These are phyloP conservation scores for Trifolium repens DNA, from an alignment of 306 rosid species.

Conservation along the genomic window DNA sequence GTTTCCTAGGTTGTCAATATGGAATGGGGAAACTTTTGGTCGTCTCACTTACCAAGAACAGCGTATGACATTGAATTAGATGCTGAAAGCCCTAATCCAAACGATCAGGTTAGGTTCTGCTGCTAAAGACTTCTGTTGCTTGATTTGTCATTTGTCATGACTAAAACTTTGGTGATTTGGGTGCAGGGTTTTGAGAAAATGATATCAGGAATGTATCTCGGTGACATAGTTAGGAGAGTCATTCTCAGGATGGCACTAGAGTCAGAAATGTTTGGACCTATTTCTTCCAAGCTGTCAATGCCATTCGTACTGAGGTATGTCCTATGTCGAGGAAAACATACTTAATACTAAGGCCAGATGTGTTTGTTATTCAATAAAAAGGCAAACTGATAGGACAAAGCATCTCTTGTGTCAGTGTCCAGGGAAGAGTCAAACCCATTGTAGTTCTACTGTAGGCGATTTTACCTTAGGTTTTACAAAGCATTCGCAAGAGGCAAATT, in stretches of 20 bases:
- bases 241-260: conserved; percentile 76
- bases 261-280: conserved; percentile 70
- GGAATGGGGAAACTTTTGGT: conserved; percentile 99
- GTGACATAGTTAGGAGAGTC: conserved; percentile 91
- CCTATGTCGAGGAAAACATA: neutral
- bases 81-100: conserved; percentile 90
- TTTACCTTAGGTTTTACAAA: conserved; percentile 2
- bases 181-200: conserved; percentile 93
- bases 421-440: conserved; percentile 1
- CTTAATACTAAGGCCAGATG: neutral
- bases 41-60: conserved; percentile 94
- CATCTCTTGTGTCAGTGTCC: neutral
- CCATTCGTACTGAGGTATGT: conserved; percentile 65
- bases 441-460: neutral
- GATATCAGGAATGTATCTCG: conserved; percentile 97
- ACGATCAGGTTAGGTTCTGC: conserved; percentile 69
- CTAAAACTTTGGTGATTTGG: conserved; percentile 39
- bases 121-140: conserved; percentile 26
- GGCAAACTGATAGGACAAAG: neutral
- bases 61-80: conserved; percentile 77
- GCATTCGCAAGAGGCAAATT: neutral
- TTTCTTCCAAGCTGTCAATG: conserved; percentile 60
- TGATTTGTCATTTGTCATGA: conserved; percentile 22
- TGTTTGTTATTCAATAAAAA: neutral
- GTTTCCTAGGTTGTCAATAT: conserved; percentile 74